These are phyloP conservation scores for Chalara sp. DNA, from an alignment of 2,329 filamentous ascomycete species.

Conservation along the genomic window DNA sequence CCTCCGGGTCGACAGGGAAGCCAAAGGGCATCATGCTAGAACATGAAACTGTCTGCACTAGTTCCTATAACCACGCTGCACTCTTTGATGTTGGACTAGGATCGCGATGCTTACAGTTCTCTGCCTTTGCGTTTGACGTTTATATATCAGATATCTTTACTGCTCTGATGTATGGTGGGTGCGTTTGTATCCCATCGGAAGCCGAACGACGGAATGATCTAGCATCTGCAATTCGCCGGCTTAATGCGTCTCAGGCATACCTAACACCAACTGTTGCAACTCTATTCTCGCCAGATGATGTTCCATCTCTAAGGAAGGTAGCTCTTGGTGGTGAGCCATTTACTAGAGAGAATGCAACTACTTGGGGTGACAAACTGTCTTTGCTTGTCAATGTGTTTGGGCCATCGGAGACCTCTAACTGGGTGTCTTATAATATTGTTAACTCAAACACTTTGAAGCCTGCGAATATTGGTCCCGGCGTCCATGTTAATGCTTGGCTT, in stretches of 20 bases:
- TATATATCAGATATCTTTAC: neutral
- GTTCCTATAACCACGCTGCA: neutral
- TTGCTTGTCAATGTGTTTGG: too few species aligned
- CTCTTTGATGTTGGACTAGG: conserved; percentile 1
- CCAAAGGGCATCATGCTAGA: conserved; percentile 29
- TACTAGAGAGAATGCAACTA: too few species aligned
- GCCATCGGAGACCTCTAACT: too few species aligned
- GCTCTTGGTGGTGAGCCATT: neutral
- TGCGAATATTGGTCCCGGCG: neutral
- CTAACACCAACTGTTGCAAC: conserved; percentile 1
- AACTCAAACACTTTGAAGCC: too few species aligned
- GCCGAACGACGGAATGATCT: conserved; percentile 1
- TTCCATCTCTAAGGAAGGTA: neutral
- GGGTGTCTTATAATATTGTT: too few species aligned
- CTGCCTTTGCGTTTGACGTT: conserved; percentile 11
- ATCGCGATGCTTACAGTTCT: conserved; percentile 7
- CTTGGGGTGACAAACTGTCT: too few species aligned
- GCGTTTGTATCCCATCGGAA: conserved; percentile 11
- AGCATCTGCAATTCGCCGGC: conserved; percentile 3
- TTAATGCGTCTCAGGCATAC: neutral
- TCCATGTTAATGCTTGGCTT: neutral
- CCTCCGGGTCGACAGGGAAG: conserved; percentile 10
- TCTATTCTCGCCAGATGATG: conserved; percentile 1
- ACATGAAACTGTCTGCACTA: conserved; percentile 13
- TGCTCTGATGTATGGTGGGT: conserved; percentile 5